Evolutionary conservation across 495 filamentous ascomycete species (phyloP), one percentile per base, ranked within the genome.

Genomic region (Zalerion maritima): DNA sequence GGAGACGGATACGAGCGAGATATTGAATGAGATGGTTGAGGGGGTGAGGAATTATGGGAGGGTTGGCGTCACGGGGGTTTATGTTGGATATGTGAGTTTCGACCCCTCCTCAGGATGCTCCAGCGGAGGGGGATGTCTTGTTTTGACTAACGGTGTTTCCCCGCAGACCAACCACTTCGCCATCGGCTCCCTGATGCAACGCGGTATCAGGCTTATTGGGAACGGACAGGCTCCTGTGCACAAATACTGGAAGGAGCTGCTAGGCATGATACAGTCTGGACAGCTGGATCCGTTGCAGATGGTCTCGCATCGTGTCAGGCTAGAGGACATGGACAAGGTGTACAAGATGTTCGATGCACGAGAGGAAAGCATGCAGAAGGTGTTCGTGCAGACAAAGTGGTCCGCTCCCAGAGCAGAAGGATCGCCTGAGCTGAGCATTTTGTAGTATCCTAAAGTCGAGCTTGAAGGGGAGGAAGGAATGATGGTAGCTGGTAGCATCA

Each of bases 191-290:
- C 42, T 93, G 12, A 94, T 93, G 85, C 73, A 92, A 51, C 74
- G 77, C 26, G 83, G 85, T 16, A 73, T 92, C 38, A 71, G 73
- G 1, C 62, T 92, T 10, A 78, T 80, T 34, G 81, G 85, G 24
- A 82, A 82, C 44, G 82, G 85, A 2, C 84, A 92, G 47, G 77
- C 80, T 0, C 82, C 80, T 0, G 81, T 91, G 4, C 81, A 86
- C 24, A 69, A 69, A 31, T 89, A 92, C 54, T 92, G 80, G 83
- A 58, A 79, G 14, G 58, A 81, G 1, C 54, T 91, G 14, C 60
- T 87, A 30, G 47, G 66, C 28, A 71, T 71, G 63, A 78, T 92
- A 31, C 62, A 72, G 43, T 50, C 50, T 2, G 69, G 72, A n/a
- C 60, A 78, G 32, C 74, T 91, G 24, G 72, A 93, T 30, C 82